These are phyloP conservation scores for Osmozyma mogii DNA, from an alignment of 805 yeast genomes.

Conservation along the genomic window DNA sequence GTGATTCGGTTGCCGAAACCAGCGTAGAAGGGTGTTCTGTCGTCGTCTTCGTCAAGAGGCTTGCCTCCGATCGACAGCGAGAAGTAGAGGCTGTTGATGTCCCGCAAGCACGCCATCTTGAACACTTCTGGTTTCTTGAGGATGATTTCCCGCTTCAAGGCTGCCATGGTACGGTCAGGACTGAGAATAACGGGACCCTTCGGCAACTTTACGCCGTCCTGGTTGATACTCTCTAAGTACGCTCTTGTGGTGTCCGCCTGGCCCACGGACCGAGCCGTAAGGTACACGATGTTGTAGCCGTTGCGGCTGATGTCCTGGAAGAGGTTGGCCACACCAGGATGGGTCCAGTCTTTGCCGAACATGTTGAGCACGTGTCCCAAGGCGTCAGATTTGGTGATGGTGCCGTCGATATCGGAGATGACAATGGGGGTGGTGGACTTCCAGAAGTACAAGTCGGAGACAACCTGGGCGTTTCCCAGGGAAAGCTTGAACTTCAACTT, in stretches of 20 bases:
- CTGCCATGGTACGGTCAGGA: slow-evolving; percentile 96
- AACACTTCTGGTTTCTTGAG: slow-evolving; percentile 96
- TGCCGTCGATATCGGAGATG: slow-evolving; percentile 95
- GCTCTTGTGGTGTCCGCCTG: slow-evolving; percentile 88
- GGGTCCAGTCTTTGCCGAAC: slow-evolving; percentile 98
- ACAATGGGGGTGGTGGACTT: slow-evolving; percentile 79
- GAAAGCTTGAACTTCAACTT: slow-evolving; percentile 72
- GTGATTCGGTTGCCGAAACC: slow-evolving; percentile 97
- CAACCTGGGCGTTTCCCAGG: slow-evolving; percentile 71
- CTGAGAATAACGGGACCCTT: slow-evolving; percentile 89
- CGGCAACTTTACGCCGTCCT: slow-evolving; percentile 63
- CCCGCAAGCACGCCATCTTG: slow-evolving; percentile 93
- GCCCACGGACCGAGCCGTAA: slow-evolving; percentile 93
- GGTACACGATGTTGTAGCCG: slow-evolving; percentile 88
- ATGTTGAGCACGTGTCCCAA: slow-evolving; percentile 90
- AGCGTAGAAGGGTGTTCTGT: slow-evolving; percentile 83
- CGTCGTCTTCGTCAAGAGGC: slow-evolving; percentile 26
- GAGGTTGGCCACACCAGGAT: slow-evolving; percentile 85
- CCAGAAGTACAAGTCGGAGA: slow-evolving; percentile 78
- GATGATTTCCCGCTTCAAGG: slow-evolving; percentile 83
- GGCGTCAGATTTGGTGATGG: slow-evolving; percentile 96
- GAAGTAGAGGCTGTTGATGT: slow-evolving; percentile 66
- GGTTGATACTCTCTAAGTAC: slow-evolving; percentile 70
- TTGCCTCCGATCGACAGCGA: slow-evolving; percentile 7
- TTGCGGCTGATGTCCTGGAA: slow-evolving; percentile 80